Percentiles rank a stretch among this genome's conserved stretches.
Evolutionary conservation across 2,329 filamentous ascomycete species (phyloP).

Genomic region (Neophaeococcomyces mojaviensis): DNA sequence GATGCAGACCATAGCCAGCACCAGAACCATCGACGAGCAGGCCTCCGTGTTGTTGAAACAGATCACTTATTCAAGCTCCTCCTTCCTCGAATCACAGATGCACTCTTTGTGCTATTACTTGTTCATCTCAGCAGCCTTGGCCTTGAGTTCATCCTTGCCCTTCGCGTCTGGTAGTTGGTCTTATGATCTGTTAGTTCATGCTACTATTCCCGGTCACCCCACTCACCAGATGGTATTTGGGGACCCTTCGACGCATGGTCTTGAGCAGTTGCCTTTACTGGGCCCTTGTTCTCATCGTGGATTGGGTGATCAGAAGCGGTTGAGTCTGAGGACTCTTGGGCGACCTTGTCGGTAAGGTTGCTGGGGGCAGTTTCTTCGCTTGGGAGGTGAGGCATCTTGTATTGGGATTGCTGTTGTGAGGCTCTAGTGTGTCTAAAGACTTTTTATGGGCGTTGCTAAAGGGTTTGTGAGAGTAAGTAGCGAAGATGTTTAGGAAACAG

Average conservation of each 20-base stretch:
- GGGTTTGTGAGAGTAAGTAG: too few species aligned
- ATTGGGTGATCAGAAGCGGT: slow-evolving; percentile 31
- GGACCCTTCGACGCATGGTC: slow-evolving; percentile 39
- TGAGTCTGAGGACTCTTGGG: slow-evolving; percentile 31
- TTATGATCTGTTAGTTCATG: too few species aligned
- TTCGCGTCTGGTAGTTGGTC: slow-evolving; percentile 26
- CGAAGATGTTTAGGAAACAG: too few species aligned
- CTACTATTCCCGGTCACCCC: too few species aligned
- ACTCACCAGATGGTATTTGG: slow-evolving; percentile 34
- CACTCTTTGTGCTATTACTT: slow-evolving; percentile 33
- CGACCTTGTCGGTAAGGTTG: slow-evolving; percentile 31
- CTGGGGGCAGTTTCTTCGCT: slow-evolving; percentile 30
- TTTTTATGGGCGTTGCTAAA: too few species aligned
- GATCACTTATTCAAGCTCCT: too few species aligned
- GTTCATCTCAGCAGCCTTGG: slow-evolving; percentile 60
- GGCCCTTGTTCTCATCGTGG: slow-evolving; percentile 27
- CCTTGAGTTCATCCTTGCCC: slow-evolving; percentile 59
- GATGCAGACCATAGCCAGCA: too few species aligned
- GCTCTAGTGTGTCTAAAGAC: too few species aligned
- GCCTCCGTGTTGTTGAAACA: too few species aligned
- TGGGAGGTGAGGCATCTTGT: slow-evolving; percentile 32
- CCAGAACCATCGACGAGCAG: too few species aligned
- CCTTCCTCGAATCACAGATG: too few species aligned
- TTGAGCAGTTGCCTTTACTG: slow-evolving; percentile 23
- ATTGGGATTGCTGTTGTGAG: too few species aligned